A percentile compares a stretch with the other conserved stretches of the same genome.
Evolutionary conservation across 495 filamentous ascomycete genomes (phyloP).

Genomic region (Podospora pseudoanserina): DNA sequence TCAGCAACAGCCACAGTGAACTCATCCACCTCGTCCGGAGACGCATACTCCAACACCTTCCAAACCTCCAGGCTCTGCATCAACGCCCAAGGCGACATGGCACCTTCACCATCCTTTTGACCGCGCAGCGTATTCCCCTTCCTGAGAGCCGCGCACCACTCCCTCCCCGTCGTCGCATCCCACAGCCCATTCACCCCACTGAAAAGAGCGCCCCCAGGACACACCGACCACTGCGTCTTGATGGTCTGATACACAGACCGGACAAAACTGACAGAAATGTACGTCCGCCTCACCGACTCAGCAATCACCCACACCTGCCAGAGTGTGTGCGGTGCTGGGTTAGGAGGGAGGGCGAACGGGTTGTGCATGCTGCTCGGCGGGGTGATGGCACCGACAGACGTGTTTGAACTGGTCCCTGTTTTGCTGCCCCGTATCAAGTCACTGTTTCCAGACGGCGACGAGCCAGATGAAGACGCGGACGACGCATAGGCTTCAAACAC

Average conservation of each 20-base stretch:
- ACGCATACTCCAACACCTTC: constrained; percentile 17
- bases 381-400: neutral
- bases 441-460: neutral
- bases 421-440: neutral
- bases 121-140: neutral
- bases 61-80: constrained; percentile 20
- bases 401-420: neutral
- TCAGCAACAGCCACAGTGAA: constrained; percentile 25
- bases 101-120: constrained; percentile 10
- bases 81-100: constrained; percentile 14
- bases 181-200: constrained; percentile 34
- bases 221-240: constrained; percentile 32
- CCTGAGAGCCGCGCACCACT: constrained; percentile 22
- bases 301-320: constrained; percentile 39
- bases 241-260: constrained; percentile 31
- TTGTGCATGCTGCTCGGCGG: constrained; percentile 13
- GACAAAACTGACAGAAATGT: constrained; percentile 23
- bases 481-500: neutral
- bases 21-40: constrained; percentile 27
- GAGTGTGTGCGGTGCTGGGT: constrained; percentile 11
- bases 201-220: constrained; percentile 30
- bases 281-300: constrained; percentile 37
- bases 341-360: constrained; percentile 28
- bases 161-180: constrained; percentile 32
- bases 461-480: neutral